These are phyloP conservation scores for Tetracentron sinense DNA, from an alignment of 164 flowering plant genomes.

Conservation along the genomic window DNA sequence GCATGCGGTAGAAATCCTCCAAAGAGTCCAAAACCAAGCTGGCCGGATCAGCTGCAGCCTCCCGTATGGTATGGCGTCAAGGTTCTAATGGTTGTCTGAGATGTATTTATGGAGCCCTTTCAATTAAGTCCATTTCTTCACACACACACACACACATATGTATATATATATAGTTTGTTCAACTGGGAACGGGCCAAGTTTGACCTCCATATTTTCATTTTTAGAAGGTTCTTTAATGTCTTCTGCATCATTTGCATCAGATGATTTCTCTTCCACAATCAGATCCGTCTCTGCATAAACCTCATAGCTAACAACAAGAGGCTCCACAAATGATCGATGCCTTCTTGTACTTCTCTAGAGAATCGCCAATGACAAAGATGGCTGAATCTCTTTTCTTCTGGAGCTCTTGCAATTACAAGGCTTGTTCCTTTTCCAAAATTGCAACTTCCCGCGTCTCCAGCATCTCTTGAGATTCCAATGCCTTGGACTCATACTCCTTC, in stretches of 20 bases:
- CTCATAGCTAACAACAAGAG: conserved; percentile 26
- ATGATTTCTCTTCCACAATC: conserved; percentile 43
- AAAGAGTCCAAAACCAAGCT: conserved; percentile 66
- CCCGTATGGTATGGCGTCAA: conserved; percentile 66
- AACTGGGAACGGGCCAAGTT: conserved; percentile 62
- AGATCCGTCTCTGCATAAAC: conserved; percentile 20
- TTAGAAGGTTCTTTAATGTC: conserved; percentile 26
- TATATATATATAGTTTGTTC: no score
- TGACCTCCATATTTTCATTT: conserved; percentile 36
- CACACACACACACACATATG: no score
- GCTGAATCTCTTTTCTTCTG: conserved; percentile 91
- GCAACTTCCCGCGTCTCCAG: conserved; percentile 74
- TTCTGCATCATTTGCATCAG: conserved; percentile 36
- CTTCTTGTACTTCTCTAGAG: conserved; percentile 48
- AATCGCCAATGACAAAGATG: conserved; percentile 53
- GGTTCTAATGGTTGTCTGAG: conserved; percentile 92
- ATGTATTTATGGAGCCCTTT: conserved; percentile 85
- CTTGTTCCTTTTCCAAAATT: conserved; percentile 77
- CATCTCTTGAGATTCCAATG: conserved; percentile 46
- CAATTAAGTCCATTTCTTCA: conserved; percentile 72
- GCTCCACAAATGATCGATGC: conserved; percentile 28
- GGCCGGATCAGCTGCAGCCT: conserved; percentile 73
- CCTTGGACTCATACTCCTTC: conserved; percentile 64
- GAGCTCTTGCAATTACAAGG: conserved; percentile 61
- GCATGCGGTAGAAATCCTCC: conserved; percentile 58